These are phyloP conservation scores for Anacardium occidentale DNA, from an alignment of 345 rosid species.

Conservation along the genomic window DNA sequence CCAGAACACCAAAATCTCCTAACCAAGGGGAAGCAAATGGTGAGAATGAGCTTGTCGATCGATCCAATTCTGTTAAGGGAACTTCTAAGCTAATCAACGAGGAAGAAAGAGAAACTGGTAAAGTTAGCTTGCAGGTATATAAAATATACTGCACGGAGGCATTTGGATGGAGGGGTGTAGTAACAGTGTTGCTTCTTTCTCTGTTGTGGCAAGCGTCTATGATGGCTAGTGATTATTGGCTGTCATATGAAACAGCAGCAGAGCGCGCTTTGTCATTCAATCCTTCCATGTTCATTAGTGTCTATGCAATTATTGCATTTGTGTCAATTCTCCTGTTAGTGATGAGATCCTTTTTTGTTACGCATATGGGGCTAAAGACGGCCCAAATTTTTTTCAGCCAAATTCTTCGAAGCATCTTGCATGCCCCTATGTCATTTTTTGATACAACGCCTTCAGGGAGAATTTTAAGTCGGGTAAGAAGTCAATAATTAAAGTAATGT, in stretches of 20 bases:
- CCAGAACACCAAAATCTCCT: constrained; percentile 37
- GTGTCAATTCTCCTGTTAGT: constrained; percentile 52
- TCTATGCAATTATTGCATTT: constrained; percentile 59
- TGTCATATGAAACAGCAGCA: constrained; percentile 79
- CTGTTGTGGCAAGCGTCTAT: constrained; percentile 71
- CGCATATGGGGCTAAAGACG: constrained; percentile 74
- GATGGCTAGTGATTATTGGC: constrained; percentile 95
- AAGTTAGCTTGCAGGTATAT: constrained; percentile 67
- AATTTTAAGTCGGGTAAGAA: constrained; percentile 81
- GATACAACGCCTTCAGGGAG: constrained; percentile 98
- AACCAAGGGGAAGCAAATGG: constrained; percentile 45
- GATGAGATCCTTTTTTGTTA: constrained; percentile 51
- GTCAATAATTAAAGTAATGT: background rate
- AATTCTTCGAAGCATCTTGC: constrained; percentile 81
- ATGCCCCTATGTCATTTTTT: constrained; percentile 94
- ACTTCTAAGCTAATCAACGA: constrained; percentile 79
- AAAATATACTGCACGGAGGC: constrained; percentile 80
- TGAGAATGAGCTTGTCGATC: constrained; percentile 43
- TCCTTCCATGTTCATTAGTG: constrained; percentile 54
- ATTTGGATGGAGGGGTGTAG: constrained; percentile 89
- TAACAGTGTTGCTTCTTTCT: constrained; percentile 52
- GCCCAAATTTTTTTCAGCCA: constrained; percentile 70
- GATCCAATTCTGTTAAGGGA: constrained; percentile 44
- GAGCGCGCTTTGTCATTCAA: constrained; percentile 47
- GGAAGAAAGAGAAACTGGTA: constrained; percentile 83